A percentile compares a stretch with the other conserved stretches of the same genome.
These are phyloP conservation scores for Wickerhamia fluorescens DNA, from an alignment of 805 yeast genomes.

Conservation along the genomic window DNA sequence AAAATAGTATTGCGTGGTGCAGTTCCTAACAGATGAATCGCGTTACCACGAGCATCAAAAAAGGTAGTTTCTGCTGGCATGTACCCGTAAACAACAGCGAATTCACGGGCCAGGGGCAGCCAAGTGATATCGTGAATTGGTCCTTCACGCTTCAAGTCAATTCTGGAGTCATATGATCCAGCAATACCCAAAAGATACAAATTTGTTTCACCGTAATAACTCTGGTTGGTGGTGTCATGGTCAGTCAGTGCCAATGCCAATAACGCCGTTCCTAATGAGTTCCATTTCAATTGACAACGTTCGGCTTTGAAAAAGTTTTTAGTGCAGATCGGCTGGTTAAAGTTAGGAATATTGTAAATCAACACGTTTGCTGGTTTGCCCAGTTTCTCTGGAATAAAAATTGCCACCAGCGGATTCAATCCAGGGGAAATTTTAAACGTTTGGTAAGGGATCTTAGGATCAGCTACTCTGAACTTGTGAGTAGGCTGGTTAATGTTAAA, in stretches of 20 bases:
- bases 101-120: conserved; percentile 95
- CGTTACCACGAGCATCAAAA: conserved; percentile 89
- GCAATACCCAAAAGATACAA: conserved; percentile 86
- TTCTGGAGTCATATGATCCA: conserved; percentile 85
- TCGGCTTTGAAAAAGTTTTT: conserved; percentile 95
- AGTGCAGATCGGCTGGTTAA: conserved; percentile 69
- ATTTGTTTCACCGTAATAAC: conserved; percentile 95
- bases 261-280: conserved; percentile 86
- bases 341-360: conserved; percentile 73
- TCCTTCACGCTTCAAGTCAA: conserved; percentile 83
- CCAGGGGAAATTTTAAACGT: conserved; percentile 77
- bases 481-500: conserved; percentile 43
- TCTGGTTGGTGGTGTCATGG: conserved; percentile 87
- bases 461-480: conserved; percentile 49
- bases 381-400: conserved; percentile 77
- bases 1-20: conserved; percentile 84
- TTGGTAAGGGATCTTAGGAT: conserved; percentile 44
- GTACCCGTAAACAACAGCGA: conserved; percentile 94
- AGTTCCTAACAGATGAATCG: conserved; percentile 74
- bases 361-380: conserved; percentile 89
- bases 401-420: conserved; percentile 80
- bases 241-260: conserved; percentile 93
- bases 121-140: conserved; percentile 97
- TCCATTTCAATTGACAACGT: conserved; percentile 88
- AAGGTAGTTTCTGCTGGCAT: conserved; percentile 97